Base-by-base conservation (phyloP, 2,329 filamentous ascomycete genomes). In the Calonectria hawksworthii region DNA sequence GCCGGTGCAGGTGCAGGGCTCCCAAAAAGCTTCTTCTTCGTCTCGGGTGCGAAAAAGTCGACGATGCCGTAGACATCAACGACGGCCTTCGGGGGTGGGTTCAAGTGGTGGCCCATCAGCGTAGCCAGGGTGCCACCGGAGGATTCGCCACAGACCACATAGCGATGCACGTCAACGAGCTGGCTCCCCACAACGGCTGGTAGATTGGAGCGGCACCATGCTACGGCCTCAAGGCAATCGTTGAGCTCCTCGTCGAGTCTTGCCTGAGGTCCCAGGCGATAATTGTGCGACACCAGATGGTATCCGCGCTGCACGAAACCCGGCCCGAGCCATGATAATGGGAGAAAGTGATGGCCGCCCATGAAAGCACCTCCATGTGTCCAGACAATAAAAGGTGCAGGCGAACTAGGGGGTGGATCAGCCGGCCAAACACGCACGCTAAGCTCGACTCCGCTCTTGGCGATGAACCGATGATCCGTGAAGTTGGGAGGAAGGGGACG, bases 141-240 rank as follows among this genome's bases (percentile, higher is more conserved):
- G 11, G 50, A 68, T 18, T 68, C 66, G 36, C 66, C 51, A 16
- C 66, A 68, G 51, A 68, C 23, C n/a, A 68, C 66, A 41, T 47
- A 59, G 23, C 66, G 66, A 36, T 68, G 51, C 21, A 59, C 34
- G 34, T 68, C 50, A n/a, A 59, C n/a, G 10, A 44, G 16, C 18
- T n/a, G 9, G 26, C 36, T 59, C 10, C 26, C 66, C 26, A 59
- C 14, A 30, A 68, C 47, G 23, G 23, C 50, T 5, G 51, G 16
- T 21, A 68, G 38, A 36, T 68, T 59, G 36, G 36, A 28, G 10
- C 66, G 26, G 23, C 66, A 59, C 66, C 66, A 59, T 14, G 66
- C 51, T 23, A 68, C 66, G 13, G 66, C 51, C 21, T 68, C 51
- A 21, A 68, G 66, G 21, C 66, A 47, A 21, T 68, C 66, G 3